These are phyloP conservation scores for Articulospora tetracladia DNA, from an alignment of 495 filamentous ascomycete species.

Conservation along the genomic window DNA sequence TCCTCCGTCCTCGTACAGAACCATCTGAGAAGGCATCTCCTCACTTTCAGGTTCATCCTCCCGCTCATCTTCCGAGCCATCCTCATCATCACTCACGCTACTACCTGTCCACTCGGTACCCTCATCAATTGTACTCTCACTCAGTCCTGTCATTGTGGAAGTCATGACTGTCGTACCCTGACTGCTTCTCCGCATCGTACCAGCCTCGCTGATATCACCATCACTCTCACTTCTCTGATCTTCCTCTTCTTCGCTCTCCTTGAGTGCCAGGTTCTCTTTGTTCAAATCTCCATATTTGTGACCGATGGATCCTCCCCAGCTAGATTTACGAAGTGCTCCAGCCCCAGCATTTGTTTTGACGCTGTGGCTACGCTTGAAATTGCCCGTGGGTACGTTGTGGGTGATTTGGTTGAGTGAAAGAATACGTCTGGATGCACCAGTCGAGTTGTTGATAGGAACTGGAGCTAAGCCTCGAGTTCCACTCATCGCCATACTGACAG, in stretches of 20 bases:
- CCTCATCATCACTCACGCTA: conserved; percentile 18
- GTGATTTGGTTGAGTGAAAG: conserved; percentile 85
- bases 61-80: neutral
- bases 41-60: neutral
- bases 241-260: conserved; percentile 41
- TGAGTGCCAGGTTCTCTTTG: conserved; percentile 41
- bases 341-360: conserved; percentile 65
- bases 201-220: conserved; percentile 27
- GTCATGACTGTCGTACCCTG: conserved; percentile 18
- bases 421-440: conserved; percentile 61
- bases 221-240: conserved; percentile 25
- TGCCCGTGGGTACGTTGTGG: conserved; percentile 61
- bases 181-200: conserved; percentile 24
- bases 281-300: conserved; percentile 42
- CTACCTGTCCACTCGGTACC: conserved; percentile 25
- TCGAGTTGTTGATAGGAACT: conserved; percentile 39
- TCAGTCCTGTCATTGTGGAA: conserved; percentile 16
- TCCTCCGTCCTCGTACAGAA: conserved; percentile 20
- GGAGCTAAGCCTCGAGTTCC: conserved; percentile 37
- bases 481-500: conserved; percentile 41
- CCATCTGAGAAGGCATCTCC: conserved; percentile 1
- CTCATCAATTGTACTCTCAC: conserved; percentile 23
- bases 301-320: conserved; percentile 56
- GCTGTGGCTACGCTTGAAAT: conserved; percentile 55
- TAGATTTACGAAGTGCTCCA: conserved; percentile 61